Conservation (phyloP, 2,329 filamentous ascomycete genomes). For the Aspergillus sergii region DNA sequence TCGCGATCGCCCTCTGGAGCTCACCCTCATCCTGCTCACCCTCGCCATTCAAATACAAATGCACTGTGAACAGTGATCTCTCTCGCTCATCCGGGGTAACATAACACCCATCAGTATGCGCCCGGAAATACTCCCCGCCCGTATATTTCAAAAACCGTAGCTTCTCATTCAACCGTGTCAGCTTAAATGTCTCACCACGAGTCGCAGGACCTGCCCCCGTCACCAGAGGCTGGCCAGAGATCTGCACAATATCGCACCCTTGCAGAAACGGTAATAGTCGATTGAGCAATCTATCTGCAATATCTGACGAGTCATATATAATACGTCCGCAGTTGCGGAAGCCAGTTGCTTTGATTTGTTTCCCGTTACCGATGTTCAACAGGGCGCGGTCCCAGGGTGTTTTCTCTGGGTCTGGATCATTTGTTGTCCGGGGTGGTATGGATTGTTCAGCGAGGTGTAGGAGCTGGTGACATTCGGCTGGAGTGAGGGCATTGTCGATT, state of each 20-base stretch:
- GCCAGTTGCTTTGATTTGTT: slow-evolving; percentile 58
- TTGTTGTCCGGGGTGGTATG: slow-evolving; percentile 7
- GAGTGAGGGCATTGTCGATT: slow-evolving; percentile 14
- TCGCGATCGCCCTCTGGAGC: slow-evolving; percentile 22
- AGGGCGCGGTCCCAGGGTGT: slow-evolving; percentile 67
- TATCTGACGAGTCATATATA: slow-evolving; percentile 68
- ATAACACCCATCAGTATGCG: slow-evolving; percentile 70
- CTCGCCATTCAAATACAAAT: slow-evolving; percentile 57
- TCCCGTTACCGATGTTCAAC: slow-evolving; percentile 65
- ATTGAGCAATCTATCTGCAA: slow-evolving; percentile 66
- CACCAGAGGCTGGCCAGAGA: slow-evolving; percentile 39
- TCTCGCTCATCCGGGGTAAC: slow-evolving; percentile 57
- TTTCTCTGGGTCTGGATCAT: not conserved
- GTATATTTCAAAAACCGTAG: slow-evolving; percentile 75
- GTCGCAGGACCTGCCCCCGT: slow-evolving; percentile 43
- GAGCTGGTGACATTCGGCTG: slow-evolving; percentile 42
- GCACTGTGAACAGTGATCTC: slow-evolving; percentile 56
- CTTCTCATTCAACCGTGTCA: slow-evolving; percentile 65
- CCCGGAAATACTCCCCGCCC: slow-evolving; percentile 70
- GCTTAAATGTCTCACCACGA: slow-evolving; percentile 39
- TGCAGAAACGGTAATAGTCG: slow-evolving; percentile 54
- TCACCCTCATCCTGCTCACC: slow-evolving; percentile 34
- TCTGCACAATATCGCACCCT: slow-evolving; percentile 49
- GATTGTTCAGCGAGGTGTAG: slow-evolving; percentile 53
- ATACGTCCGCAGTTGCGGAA: slow-evolving; percentile 73